phyloP scores from a whole-genome alignment of 257 asterid species.

The Nicotiana obtusifolia region DNA sequence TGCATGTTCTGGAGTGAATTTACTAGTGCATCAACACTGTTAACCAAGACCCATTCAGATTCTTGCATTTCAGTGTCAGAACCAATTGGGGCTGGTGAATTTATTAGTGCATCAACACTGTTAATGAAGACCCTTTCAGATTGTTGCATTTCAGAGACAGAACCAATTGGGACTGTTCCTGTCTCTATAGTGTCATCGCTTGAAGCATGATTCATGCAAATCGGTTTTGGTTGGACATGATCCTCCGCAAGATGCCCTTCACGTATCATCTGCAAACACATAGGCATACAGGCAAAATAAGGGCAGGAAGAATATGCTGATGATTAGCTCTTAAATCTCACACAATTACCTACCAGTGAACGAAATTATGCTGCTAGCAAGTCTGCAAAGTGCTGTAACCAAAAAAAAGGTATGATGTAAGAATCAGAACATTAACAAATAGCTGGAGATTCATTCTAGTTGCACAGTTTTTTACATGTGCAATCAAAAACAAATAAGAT shows the following conservation, averaged over 20 bases:
- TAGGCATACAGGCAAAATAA: not conserved
- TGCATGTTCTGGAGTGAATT: slow-evolving; percentile 45
- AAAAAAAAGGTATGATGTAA: not conserved
- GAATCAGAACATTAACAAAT: slow-evolving; percentile 14
- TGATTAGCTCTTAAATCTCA: not conserved
- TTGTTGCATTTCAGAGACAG: slow-evolving; percentile 55
- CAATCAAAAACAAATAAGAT: not conserved
- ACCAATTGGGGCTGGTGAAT: no score
- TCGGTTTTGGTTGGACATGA: slow-evolving; percentile 58
- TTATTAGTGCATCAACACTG: slow-evolving; percentile 21
- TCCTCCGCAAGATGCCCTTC: slow-evolving; percentile 72
- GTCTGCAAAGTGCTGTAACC: slow-evolving; percentile 85
- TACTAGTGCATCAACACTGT: slow-evolving; percentile 31
- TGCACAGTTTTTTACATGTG: no score
- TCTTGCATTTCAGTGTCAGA: slow-evolving; percentile 53
- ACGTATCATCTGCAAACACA: slow-evolving; percentile 57
- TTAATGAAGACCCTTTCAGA: slow-evolving; percentile 49
- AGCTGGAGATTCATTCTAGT: no score
- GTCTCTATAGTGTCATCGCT: slow-evolving; percentile 37
- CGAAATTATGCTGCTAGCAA: slow-evolving; percentile 76
- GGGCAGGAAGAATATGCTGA: not conserved
- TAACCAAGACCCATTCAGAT: slow-evolving; percentile 50
- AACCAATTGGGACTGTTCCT: slow-evolving; percentile 31
- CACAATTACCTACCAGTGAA: slow-evolving; percentile 51
- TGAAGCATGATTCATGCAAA: slow-evolving; percentile 31